Base-by-base conservation (phyloP, 2,329 filamentous ascomycete genomes). In the Fusarium subglutinans region DNA sequence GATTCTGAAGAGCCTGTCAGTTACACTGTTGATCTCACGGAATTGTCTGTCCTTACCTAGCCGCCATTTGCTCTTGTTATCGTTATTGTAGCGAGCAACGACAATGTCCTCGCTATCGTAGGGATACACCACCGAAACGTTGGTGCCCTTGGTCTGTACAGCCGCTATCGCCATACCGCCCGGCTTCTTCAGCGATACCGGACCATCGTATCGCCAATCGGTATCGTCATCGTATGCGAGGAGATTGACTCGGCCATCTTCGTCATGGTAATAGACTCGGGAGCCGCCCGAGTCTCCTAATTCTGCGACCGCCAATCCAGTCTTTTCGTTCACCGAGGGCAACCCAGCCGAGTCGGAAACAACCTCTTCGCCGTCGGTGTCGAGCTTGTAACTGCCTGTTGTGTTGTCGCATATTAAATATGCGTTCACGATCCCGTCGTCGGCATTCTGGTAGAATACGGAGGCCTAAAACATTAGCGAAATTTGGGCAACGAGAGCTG, bases 151-250 rank as follows among this genome's bases (percentile, higher is more conserved):
- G 2, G 48, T 67, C 22, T 73, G 70, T 8, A 70, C 37, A 8
- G 66, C 51, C 4, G 58, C 62, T 37, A 75, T 33, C 2, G 66
- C n/a, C 69, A 47, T 64, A 33, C 69, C 70, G 3, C 33, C 47
- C 5, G 54, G 15, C 10, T 54, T 54, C n/a, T 68, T 68, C 24
- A 53, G 70, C 3, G 73, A 75, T 4, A 75, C 62, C 1, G 73
- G 73, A 2, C 73, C 73, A 17, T 62, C 59, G 24, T 75, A 75
- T 40, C 60, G 48, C 73, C 73, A 75, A 26, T 75, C 73, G 11
- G 73, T 75, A 41, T 75, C 73, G n/a, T 75, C 73, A 33, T 75
- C 73, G 45, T 75, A 75, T 11, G 72, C 72, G 13, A 75, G 17
- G 15, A 71, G 11, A 18, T 70, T 73, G 4, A 75, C 44, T 15